These are phyloP conservation scores for Tetradesmus obliquus DNA, from an alignment of 139 green algal genomes.

Conservation along the genomic window DNA sequence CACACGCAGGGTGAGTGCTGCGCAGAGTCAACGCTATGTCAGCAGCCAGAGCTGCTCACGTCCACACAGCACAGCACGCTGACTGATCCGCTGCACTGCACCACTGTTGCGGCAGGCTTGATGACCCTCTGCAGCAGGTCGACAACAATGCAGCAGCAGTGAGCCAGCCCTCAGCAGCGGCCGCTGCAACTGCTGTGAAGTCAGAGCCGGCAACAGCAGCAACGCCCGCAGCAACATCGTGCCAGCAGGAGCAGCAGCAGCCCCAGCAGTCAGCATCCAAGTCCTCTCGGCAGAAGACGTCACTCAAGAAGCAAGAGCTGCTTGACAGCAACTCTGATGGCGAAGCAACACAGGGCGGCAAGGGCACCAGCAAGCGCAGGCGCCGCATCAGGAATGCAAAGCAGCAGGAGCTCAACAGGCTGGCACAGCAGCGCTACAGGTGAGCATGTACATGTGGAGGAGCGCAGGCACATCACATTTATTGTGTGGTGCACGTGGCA, in stretches of 20 bases:
- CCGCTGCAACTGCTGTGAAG: not conserved
- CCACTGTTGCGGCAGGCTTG: not conserved
- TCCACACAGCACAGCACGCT: not conserved
- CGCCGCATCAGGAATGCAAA: conserved; percentile 55
- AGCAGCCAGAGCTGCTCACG: not conserved
- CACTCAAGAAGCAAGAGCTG: not conserved
- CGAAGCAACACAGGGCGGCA: not conserved
- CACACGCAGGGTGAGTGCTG: conserved; percentile 4
- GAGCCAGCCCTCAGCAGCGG: conserved; percentile 1
- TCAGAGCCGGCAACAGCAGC: conserved; percentile 5
- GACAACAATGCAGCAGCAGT: conserved; percentile 26
- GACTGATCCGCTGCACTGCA: not conserved
- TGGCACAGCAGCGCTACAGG: conserved; percentile 64
- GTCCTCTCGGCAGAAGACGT: not conserved
- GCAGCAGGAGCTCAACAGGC: conserved; percentile 61
- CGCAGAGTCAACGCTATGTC: not conserved
- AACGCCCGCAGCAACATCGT: not conserved
- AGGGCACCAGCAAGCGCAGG: conserved; percentile 47
- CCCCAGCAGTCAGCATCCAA: not conserved
- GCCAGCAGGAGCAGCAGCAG: not conserved
- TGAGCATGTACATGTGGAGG: not conserved
- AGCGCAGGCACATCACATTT: not conserved
- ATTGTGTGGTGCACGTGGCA: not conserved
- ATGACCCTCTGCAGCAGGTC: not conserved
- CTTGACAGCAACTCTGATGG: conserved; percentile 22